These are phyloP conservation scores for Apiospora marii DNA, from an alignment of 2,329 filamentous ascomycete genomes.

Conservation along the genomic window DNA sequence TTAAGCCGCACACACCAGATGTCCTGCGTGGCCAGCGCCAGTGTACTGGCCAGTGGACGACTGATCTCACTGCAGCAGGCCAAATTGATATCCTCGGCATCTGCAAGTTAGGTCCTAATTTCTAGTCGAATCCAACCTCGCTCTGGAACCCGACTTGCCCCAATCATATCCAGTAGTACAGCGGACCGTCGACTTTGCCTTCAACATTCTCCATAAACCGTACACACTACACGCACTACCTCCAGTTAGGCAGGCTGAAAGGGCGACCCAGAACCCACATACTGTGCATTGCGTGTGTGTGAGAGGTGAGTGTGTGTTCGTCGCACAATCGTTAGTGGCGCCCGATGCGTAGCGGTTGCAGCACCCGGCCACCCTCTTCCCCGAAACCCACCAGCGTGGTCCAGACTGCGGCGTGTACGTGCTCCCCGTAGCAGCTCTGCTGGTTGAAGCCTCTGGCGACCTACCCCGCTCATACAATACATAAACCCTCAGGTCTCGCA, in stretches of 20 bases:
- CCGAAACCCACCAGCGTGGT: constrained; percentile 4
- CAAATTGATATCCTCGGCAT: constrained; percentile 14
- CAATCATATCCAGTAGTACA: constrained; percentile 3
- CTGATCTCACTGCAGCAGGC: background rate
- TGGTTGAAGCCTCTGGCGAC: background rate
- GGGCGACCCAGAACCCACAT: constrained; percentile 3
- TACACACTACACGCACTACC: background rate
- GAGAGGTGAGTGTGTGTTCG: background rate
- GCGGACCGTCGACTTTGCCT: background rate
- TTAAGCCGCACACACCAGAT: constrained; percentile 15
- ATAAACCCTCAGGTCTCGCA: constrained; percentile 17
- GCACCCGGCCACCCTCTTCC: constrained; percentile 11
- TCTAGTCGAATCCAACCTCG: background rate
- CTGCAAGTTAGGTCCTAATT: constrained; percentile 7
- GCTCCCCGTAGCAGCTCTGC: background rate
- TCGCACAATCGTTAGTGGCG: background rate
- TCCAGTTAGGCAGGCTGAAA: background rate
- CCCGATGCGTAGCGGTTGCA: constrained; percentile 4
- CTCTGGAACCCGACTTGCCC: constrained; percentile 4
- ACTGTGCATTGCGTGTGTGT: background rate
- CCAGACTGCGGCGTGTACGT: background rate
- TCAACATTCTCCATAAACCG: background rate
- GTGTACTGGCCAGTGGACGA: background rate
- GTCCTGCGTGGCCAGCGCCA: background rate
- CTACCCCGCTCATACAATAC: constrained; percentile 21